phyloP scores from a whole-genome alignment of 2,329 filamentous ascomycete genomes.

The Pseudogymnoascus verrucosus region DNA sequence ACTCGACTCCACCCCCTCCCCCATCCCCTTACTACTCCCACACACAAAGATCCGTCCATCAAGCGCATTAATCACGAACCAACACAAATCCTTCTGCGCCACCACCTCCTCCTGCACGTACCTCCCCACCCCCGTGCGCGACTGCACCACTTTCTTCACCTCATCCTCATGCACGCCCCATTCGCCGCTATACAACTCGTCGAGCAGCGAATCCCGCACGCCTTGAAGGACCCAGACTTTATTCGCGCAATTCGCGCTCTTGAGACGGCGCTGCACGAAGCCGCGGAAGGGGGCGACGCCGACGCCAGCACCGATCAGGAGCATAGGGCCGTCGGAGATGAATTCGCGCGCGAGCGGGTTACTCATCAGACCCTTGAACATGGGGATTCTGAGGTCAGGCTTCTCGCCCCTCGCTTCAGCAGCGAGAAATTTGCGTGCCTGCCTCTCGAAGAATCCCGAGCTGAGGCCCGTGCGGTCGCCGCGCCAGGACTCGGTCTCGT shows the following conservation, averaged over 20 bases:
- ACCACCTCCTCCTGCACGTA: conserved; percentile 96
- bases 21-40: conserved; percentile 93
- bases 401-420: conserved; percentile 54
- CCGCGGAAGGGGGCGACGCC: conserved; percentile 96
- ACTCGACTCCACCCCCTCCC: conserved; percentile 85
- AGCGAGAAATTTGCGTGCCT: conserved; percentile 64
- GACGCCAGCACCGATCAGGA: conserved; percentile 91
- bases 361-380: conserved; percentile 98
- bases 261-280: conserved; percentile 88
- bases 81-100: conserved; percentile 89
- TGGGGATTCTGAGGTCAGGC: conserved; percentile 69
- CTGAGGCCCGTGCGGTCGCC: conserved; percentile 75
- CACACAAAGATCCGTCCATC: conserved; percentile 96
- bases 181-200: conserved; percentile 94
- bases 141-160: conserved; percentile 75
- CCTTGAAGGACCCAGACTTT: conserved; percentile 97
- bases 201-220: conserved; percentile 84
- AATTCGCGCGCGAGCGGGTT: conserved; percentile 92
- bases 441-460: conserved; percentile 85
- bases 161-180: conserved; percentile 89
- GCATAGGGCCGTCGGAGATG: conserved; percentile 89
- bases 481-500: conserved; percentile 76
- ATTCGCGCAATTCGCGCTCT: conserved; percentile 93
- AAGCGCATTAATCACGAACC: conserved; percentile 95
- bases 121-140: conserved; percentile 58